Conservation (phyloP, 1,284 basidiomycete genomes). For the Porodaedalea pini region DNA sequence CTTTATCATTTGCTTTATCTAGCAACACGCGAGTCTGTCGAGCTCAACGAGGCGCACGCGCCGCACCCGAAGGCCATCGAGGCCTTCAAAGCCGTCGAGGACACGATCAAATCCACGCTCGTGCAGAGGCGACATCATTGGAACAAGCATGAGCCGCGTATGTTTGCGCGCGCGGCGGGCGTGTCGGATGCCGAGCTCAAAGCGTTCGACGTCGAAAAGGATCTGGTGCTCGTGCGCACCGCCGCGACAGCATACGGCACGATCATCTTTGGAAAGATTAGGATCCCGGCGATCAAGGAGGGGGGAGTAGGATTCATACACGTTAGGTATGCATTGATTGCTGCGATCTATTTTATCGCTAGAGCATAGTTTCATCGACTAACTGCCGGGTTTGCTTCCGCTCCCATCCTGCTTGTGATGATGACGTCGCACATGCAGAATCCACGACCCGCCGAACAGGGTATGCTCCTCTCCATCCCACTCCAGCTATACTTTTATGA, state of each 20-base stretch:
- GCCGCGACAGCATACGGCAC: conserved; percentile 56
- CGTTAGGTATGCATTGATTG: conserved; percentile 52
- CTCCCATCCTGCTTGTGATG: background rate
- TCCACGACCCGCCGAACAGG: conserved; percentile 72
- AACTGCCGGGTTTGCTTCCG: conserved; percentile 17
- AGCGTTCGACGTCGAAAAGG: conserved; percentile 49
- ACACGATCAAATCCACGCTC: conserved; percentile 58
- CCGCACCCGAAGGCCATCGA: conserved; percentile 57
- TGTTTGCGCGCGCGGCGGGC: conserved; percentile 60
- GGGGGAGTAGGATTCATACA: conserved; percentile 63
- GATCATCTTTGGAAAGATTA: conserved; percentile 73
- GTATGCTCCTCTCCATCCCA: conserved; percentile 35
- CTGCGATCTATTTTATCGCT: conserved; percentile 9
- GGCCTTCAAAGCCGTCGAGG: conserved; percentile 55
- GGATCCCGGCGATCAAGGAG: conserved; percentile 62
- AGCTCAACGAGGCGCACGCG: conserved; percentile 53
- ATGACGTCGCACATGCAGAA: conserved; percentile 33
- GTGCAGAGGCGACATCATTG: conserved; percentile 61
- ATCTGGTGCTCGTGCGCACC: conserved; percentile 55
- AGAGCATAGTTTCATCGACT: conserved; percentile 11
- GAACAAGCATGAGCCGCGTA: conserved; percentile 68
- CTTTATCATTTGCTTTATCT: too few species aligned
- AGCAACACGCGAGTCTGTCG: conserved; percentile 58
- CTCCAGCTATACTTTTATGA: conserved; percentile 2
- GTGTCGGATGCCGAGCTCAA: conserved; percentile 52